Conservation (phyloP, 352 stramenopile genomes). For the Peronospora destructor region DNA sequence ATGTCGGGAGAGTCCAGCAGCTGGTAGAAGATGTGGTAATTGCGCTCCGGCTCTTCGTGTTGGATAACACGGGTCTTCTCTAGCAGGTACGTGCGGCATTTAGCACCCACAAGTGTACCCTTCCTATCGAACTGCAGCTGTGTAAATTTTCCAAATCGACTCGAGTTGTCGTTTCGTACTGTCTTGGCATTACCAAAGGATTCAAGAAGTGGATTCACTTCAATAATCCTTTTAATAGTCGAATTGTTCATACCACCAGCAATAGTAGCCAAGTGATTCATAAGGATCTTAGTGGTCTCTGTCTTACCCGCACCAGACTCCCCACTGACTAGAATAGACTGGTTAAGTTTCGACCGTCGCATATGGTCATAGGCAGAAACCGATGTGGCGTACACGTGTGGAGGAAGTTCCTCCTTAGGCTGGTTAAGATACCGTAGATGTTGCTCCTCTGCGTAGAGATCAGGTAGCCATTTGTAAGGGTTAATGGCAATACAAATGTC, state of each 20-base stretch:
- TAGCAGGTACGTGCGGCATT: conserved; percentile 93
- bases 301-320: conserved; percentile 90
- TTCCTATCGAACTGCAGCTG: conserved; percentile 89
- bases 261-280: conserved; percentile 82
- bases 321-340: conserved; percentile 82
- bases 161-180: conserved; percentile 95
- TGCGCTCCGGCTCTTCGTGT: conserved; percentile 89
- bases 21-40: conserved; percentile 98
- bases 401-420: conserved; percentile 68
- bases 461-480: conserved; percentile 90
- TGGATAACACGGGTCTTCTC: conserved; percentile 95
- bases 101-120: conserved; percentile 86
- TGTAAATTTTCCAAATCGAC: conserved; percentile 96
- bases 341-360: conserved; percentile 59
- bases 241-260: conserved; percentile 81
- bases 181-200: conserved; percentile 98
- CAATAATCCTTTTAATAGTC: conserved; percentile 95
- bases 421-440: conserved; percentile 70
- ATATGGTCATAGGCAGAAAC: conserved; percentile 78
- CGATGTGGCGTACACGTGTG: conserved; percentile 74
- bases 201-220: conserved; percentile 97
- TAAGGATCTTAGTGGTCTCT: conserved; percentile 91
- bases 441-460: conserved; percentile 80
- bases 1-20: conserved; percentile 53
- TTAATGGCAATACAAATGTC: conserved; percentile 97